Base-by-base conservation (phyloP, 768 basidiomycete genomes). In the Suillus subaureus region DNA sequence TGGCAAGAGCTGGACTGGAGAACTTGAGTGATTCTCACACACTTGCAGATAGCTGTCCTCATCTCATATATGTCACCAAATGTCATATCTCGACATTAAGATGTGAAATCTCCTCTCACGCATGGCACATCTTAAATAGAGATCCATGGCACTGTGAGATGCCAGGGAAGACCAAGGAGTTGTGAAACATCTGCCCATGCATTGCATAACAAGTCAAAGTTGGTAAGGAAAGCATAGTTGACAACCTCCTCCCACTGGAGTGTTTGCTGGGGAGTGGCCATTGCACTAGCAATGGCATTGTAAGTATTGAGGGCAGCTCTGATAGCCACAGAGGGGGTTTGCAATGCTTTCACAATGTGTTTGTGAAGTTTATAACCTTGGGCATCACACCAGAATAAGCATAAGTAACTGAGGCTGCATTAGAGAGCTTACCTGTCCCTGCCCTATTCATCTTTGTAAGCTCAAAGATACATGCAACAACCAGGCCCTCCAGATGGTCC, bases 201-300 rank as follows among this genome's bases (percentile, higher is more conserved):
- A 26, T 69, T 57, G 21, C 65, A 64, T 16, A 74, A 63, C 18
- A 70, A 54, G 6, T 68, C 68, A 33, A 71, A 71, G 28, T 73
- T 64, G 0, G 69, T 61, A 13, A 40, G 51, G 12, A 16, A 71
- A 0, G 57, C 65, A 12, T 56, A 65, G 13, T 77, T 61, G 1
- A 75, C 63, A 0, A 79, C 70, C 13, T 67, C 61, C 9, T 74
- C 67, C 70, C 71, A 74, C 7, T 64, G 26, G 3, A 66, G 49
- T 0, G 9, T 47, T 11, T 70, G 74, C 11, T 23, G 60, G 7
- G 55, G 56, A 39, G 67, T 0, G 5, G 5, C 6, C 26, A 28
- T 28, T 6, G 13, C 6, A 4, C 15, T 51, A 2, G 26, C 49
- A 16, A 51, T 7, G 13, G 13, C 0, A 2, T 51, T 51, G 6